phyloP scores from a whole-genome alignment of 768 basidiomycete genomes.

The Serendipita sp. region DNA sequence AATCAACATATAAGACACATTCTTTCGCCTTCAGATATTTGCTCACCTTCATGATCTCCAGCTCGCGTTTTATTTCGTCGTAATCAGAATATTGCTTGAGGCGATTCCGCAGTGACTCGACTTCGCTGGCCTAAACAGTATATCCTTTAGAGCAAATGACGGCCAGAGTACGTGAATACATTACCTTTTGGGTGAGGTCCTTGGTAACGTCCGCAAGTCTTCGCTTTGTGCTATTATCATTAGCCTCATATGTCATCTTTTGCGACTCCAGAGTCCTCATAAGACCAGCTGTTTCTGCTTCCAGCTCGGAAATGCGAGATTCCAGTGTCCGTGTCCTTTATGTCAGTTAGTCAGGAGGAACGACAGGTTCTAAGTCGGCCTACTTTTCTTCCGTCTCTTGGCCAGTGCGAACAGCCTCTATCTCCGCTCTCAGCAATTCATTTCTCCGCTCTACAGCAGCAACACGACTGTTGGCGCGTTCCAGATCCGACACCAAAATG shows the following conservation, averaged over 20 bases:
- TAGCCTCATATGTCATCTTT: constrained; percentile 30
- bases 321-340: constrained; percentile 35
- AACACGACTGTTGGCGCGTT: constrained; percentile 86
- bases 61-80: constrained; percentile 93
- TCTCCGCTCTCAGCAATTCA: constrained; percentile 89
- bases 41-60: constrained; percentile 93
- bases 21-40: neutral
- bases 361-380: constrained; percentile 13
- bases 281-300: constrained; percentile 56
- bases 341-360: neutral
- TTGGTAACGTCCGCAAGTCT: constrained; percentile 42
- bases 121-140: constrained; percentile 34
- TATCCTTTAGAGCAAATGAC: neutral
- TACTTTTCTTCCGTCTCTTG: constrained; percentile 54
- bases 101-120: constrained; percentile 48
- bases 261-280: constrained; percentile 50
- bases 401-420: constrained; percentile 75
- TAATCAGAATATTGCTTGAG: constrained; percentile 70
- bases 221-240: constrained; percentile 31
- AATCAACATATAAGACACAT: neutral
- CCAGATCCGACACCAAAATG: constrained; percentile 85
- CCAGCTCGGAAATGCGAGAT: constrained; percentile 53
- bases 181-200: constrained; percentile 35
- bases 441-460: constrained; percentile 87
- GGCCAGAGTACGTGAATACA: neutral